These are phyloP conservation scores for Beta corolliflora DNA, from an alignment of 179 eudicot species.

Conservation along the genomic window DNA sequence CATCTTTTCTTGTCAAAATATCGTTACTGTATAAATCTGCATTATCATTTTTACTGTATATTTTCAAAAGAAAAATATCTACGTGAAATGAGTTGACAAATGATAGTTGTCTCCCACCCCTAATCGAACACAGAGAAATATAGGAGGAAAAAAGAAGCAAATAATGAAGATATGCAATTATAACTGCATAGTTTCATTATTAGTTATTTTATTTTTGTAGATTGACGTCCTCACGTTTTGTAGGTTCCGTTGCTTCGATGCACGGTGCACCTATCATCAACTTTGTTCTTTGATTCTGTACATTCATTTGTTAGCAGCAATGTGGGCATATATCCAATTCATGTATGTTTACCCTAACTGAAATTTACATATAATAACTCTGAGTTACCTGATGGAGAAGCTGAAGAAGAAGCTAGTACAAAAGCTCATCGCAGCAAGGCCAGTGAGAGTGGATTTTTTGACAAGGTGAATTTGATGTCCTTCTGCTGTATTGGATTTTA, in stretches of 20 bases:
- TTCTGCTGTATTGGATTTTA: background rate
- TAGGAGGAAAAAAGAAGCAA: background rate
- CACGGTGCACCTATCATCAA: background rate
- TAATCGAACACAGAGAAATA: background rate
- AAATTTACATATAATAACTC: constrained; percentile 52
- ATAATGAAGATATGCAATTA: background rate
- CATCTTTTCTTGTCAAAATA: background rate
- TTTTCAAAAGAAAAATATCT: background rate
- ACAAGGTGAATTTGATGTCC: constrained; percentile 60
- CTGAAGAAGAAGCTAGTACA: constrained; percentile 41
- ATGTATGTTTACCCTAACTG: constrained; percentile 59
- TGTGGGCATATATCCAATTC: background rate
- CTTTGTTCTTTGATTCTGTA: background rate
- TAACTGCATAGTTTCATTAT: too few species aligned
- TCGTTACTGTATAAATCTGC: background rate
- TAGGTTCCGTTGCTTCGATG: background rate
- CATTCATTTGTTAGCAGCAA: background rate
- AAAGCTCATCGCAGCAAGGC: constrained; percentile 44
- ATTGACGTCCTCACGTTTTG: background rate
- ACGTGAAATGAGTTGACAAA: background rate
- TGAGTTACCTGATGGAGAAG: constrained; percentile 64
- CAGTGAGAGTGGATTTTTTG: constrained; percentile 61
- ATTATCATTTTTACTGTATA: background rate
- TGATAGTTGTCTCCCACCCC: background rate
- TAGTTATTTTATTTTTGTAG: background rate